These are phyloP conservation scores for Lentinus tigrinus DNA, from an alignment of 768 basidiomycete species.

Conservation along the genomic window DNA sequence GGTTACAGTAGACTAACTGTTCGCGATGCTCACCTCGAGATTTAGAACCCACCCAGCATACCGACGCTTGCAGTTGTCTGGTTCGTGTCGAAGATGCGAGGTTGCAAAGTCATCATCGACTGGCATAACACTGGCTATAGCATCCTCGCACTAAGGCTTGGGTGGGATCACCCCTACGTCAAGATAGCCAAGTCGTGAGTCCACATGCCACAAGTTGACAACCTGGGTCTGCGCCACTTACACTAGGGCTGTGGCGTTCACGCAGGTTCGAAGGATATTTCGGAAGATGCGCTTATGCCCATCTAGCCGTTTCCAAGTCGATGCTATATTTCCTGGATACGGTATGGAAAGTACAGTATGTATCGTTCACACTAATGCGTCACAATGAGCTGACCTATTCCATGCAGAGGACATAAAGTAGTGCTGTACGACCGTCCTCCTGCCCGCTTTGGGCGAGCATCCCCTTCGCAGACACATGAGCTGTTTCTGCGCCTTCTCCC, in stretches of 20 bases:
- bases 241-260: not conserved
- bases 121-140: conserved; percentile 99
- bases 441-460: conserved; percentile 71
- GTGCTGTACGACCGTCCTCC: conserved; percentile 92
- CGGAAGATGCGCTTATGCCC: conserved; percentile 80
- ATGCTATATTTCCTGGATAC: conserved; percentile 72
- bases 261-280: conserved; percentile 81
- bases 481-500: conserved; percentile 52
- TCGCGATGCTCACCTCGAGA: not conserved
- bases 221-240: not conserved
- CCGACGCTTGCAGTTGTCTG: conserved; percentile 89
- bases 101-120: conserved; percentile 91
- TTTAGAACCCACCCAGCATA: conserved; percentile 93
- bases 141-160: conserved; percentile 84
- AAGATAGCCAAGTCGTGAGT: conserved; percentile 70
- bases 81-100: conserved; percentile 62
- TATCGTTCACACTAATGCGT: conserved; percentile 8
- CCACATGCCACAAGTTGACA: not conserved
- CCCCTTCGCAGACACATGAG: conserved; percentile 73
- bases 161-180: conserved; percentile 65
- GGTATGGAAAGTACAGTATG: conserved; percentile 78
- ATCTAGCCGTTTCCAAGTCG: conserved; percentile 89
- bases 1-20: not conserved
- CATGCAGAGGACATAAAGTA: conserved; percentile 66
- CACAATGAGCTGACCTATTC: conserved; percentile 3